Evolutionary conservation across 1,139 yeast genomes (phyloP), one percentile per base, ranked within the genome.

Genomic region (Diutina scorzettiae): DNA sequence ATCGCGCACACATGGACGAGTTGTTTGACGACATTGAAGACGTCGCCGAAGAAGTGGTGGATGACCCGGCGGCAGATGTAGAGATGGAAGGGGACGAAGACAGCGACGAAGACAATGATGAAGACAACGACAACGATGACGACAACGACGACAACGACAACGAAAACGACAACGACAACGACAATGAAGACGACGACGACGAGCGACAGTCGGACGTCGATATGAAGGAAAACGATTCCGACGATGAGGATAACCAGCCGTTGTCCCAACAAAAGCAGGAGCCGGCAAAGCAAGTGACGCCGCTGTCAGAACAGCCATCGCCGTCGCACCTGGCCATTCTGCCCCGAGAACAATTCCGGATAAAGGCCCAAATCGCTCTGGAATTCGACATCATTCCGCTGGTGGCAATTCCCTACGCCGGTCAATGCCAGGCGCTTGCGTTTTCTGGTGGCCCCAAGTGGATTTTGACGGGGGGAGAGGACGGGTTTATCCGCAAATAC

Each of bases 401-500:
- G 3, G 85, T 79, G 19, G 87, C 89, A 5, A 76, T 82, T 7
- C 89, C 89, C 1, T 78, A 79, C 49, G 64, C 83, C 2, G 59
- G 80, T 0, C 77, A 78, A 42, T 78, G 94, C 37, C 87, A 87
- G 58, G 71, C 93, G 6, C 55, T 91, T 42, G 82, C 93, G 6
- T 67, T 87, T 43, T 76, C 95, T 1, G 77, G 76, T 54, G 95
- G 95, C 7, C 81, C 91, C 40, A 81, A 81, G 55, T 89, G 89
- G 82, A 69, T 91, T 43, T 78, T 89, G 53, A 81, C 96, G 1
- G 99, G 99, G 18, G 98, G 98, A 5, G 93, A 85, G 50, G 99
- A 91, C 58, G 99, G 99, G 11, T 85, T 79, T 53, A 83, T 91
- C 36, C 66, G 98, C 42, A 85, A 84, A 55, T 91, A 81, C 60